Evolutionary conservation across 1,139 yeast genomes (phyloP).

Genomic region (Pichia sp.): DNA sequence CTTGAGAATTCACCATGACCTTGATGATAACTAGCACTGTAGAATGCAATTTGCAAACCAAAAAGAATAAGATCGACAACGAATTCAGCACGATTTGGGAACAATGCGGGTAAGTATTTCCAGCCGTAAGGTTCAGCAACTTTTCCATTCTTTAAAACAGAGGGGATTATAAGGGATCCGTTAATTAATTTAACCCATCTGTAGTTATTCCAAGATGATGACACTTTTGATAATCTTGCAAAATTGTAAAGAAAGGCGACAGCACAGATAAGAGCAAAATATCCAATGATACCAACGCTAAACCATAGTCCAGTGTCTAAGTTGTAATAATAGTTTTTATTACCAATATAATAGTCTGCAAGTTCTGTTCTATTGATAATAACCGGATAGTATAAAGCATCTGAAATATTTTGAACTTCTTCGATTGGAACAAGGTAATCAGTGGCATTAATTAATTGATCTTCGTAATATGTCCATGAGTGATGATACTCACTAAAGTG

Average conservation of each 20-base stretch:
- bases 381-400: slow-evolving; percentile 22
- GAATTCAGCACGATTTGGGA: slow-evolving; percentile 61
- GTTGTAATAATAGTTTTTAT: slow-evolving; percentile 21
- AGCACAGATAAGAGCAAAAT: slow-evolving; percentile 35
- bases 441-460: slow-evolving; percentile 30
- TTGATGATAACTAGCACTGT: slow-evolving; percentile 40
- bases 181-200: slow-evolving; percentile 18
- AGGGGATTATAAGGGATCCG: slow-evolving; percentile 24
- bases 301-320: slow-evolving; percentile 25
- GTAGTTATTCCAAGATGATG: slow-evolving; percentile 17
- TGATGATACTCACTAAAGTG: slow-evolving; percentile 17
- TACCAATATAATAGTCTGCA: slow-evolving; percentile 15
- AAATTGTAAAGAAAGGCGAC: slow-evolving; percentile 30
- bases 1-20: too few species aligned
- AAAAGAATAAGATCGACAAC: slow-evolving; percentile 20
- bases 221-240: slow-evolving; percentile 18
- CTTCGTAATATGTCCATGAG: slow-evolving; percentile 23
- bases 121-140: slow-evolving; percentile 17
- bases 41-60: slow-evolving; percentile 30
- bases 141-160: slow-evolving; percentile 24
- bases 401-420: slow-evolving; percentile 15
- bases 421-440: slow-evolving; percentile 12
- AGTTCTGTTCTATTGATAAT: slow-evolving; percentile 15
- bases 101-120: slow-evolving; percentile 14
- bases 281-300: slow-evolving; percentile 42